Conservation (phyloP, 2,329 filamentous ascomycete genomes). For the Fragosphaeria purpurea region DNA sequence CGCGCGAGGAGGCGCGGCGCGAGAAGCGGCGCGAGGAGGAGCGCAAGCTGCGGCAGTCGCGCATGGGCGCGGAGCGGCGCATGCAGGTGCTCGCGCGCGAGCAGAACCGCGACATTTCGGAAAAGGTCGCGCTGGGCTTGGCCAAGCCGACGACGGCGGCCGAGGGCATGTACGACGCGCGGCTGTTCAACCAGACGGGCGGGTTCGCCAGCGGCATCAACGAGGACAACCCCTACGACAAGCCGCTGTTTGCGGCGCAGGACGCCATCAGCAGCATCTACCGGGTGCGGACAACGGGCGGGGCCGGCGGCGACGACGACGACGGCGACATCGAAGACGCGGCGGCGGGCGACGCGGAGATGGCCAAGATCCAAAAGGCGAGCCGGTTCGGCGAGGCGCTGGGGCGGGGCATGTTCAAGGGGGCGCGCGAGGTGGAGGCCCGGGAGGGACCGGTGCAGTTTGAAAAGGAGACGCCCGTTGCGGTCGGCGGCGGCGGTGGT, state of each 20-base stretch:
- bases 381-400: constrained; percentile 78
- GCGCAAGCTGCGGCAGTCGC: constrained; percentile 80
- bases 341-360: constrained; percentile 68
- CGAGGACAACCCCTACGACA: constrained; percentile 95
- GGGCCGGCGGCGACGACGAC: constrained; percentile 66
- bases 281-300: constrained; percentile 63
- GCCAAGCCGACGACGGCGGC: constrained; percentile 88
- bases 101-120: constrained; percentile 92
- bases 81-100: constrained; percentile 90
- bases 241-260: constrained; percentile 90
- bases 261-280: constrained; percentile 95
- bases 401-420: constrained; percentile 85
- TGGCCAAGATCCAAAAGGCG: constrained; percentile 79
- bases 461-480: constrained; percentile 57
- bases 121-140: constrained; percentile 88
- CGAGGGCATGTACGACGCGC: constrained; percentile 94
- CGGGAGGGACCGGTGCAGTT: constrained; percentile 93
- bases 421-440: constrained; percentile 70
- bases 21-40: constrained; percentile 77
- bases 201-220: constrained; percentile 91
- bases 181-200: constrained; percentile 87
- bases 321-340: constrained; percentile 63
- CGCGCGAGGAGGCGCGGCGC: constrained; percentile 65
- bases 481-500: neutral
- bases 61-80: constrained; percentile 88